Evolutionary conservation across 345 rosid genomes (phyloP).

Genomic region (Corchorus olitorius): DNA sequence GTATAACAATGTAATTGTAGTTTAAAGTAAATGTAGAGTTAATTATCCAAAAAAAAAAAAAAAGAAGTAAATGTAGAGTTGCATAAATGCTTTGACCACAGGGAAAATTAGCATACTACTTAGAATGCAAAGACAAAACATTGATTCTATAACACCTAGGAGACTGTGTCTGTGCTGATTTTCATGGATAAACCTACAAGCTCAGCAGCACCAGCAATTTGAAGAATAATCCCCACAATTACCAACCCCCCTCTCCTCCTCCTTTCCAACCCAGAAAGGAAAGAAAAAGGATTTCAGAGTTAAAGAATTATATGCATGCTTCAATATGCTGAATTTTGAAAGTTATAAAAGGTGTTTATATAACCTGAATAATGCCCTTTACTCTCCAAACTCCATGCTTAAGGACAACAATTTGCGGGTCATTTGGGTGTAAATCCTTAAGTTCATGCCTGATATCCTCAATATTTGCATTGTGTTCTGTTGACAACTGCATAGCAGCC

Average conservation of each 20-base stretch:
- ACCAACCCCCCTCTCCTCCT: background rate
- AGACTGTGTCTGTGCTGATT: background rate
- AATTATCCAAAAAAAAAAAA: too few species aligned
- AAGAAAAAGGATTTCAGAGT: background rate
- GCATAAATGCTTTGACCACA: background rate
- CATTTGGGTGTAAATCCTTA: slow-evolving; percentile 76
- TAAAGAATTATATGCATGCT: slow-evolving; percentile 7
- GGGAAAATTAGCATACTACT: background rate
- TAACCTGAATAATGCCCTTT: slow-evolving; percentile 92
- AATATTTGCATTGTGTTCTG: slow-evolving; percentile 86
- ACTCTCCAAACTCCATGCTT: slow-evolving; percentile 96
- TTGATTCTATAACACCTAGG: background rate
- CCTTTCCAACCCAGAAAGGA: background rate
- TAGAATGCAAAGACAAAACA: background rate
- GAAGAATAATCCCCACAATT: background rate
- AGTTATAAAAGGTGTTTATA: slow-evolving; percentile 16
- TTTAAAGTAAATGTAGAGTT: background rate
- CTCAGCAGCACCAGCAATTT: background rate
- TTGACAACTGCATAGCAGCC: slow-evolving; percentile 80
- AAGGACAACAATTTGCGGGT: slow-evolving; percentile 79
- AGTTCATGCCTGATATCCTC: slow-evolving; percentile 86
- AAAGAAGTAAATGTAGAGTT: background rate
- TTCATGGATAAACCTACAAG: background rate
- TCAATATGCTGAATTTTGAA: slow-evolving; percentile 4
- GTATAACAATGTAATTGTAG: background rate